Percentiles rank a stretch among this genome's conserved stretches.
These are phyloP conservation scores for Gossypium bickii DNA, from an alignment of 345 rosid genomes.

Conservation along the genomic window DNA sequence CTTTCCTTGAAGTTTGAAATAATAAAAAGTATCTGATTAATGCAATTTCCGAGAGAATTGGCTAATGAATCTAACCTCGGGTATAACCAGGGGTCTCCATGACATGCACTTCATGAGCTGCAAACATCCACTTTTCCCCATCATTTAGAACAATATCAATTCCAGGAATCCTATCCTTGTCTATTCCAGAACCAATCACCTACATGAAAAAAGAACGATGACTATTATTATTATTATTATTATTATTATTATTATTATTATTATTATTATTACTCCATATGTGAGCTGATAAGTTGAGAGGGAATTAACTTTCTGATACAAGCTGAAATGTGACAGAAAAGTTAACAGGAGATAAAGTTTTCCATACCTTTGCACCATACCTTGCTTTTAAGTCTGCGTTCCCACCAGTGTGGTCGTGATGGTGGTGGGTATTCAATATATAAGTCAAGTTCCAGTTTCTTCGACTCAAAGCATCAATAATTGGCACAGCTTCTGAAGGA, in stretches of 20 bases:
- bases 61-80: constrained; percentile 52
- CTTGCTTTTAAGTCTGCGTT: constrained; percentile 88
- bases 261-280: not conserved
- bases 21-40: constrained; percentile 1
- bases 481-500: constrained; percentile 87
- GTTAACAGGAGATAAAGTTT: constrained; percentile 8
- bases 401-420: constrained; percentile 85
- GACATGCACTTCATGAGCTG: constrained; percentile 83
- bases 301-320: not conserved
- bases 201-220: constrained; percentile 25
- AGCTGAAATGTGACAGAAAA: not conserved
- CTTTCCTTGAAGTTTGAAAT: not conserved
- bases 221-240: not conserved
- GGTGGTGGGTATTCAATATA: constrained; percentile 95
- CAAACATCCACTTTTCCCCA: constrained; percentile 98
- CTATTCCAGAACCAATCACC: constrained; percentile 89
- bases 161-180: constrained; percentile 81
- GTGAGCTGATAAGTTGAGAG: not conserved
- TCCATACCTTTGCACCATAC: constrained; percentile 95
- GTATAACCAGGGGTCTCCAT: constrained; percentile 97
- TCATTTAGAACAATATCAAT: constrained; percentile 80
- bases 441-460: constrained; percentile 84
- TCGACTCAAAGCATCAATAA: constrained; percentile 74
- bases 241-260: not conserved
- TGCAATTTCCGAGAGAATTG: not conserved